Evolutionary conservation across 306 rosid genomes (phyloP), one percentile per base, ranked within the genome.

Genomic region (Vigna trinervia): DNA sequence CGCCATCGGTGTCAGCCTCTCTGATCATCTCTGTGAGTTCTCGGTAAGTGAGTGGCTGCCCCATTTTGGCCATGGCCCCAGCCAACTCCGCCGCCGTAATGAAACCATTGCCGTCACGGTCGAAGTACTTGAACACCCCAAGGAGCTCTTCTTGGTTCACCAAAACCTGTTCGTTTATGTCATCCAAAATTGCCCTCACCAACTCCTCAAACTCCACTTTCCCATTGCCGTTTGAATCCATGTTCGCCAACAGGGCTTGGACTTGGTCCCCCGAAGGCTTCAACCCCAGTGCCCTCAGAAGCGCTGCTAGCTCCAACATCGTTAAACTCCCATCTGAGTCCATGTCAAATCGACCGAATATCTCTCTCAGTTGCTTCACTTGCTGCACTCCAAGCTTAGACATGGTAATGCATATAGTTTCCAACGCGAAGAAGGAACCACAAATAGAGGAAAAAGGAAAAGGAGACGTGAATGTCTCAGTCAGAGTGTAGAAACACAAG

Each of bases 241-340:
- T 87, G 69, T 81, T 90, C 58, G 87, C 41, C 30, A 94, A 48
- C 5, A 94, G 61, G 13, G 39, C 77, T 23, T 89, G 90, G 63
- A 92, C 77, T 83, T 90, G 91, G 36, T 94, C 96, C 0, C 93
- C 94, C 0, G 92, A 82, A 0, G 93, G 93, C 57, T 88, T 94
- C 5, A 94, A 82, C 14, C 96, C 96, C 6, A 94, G 78, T 0
- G 98, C 92, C 41, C 93, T 77, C 14, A 94, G 91, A 14, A 94
- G 93, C 3, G 97, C 94, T 0, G 96, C 96, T 11, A 94, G 86
- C 88, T 94, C 97, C 1, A 94, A 85, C 36, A 85, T 79, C 67
- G 98, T 92, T 15, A 94, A 82, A 80, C 96, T 94, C 8, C 98
- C 98, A 30, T 94, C 96, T 3, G 93, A 86, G 54, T 90, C 94